phyloP scores from a whole-genome alignment of 1,284 basidiomycete genomes.

The Ceratorhiza oryzae-sativae region DNA sequence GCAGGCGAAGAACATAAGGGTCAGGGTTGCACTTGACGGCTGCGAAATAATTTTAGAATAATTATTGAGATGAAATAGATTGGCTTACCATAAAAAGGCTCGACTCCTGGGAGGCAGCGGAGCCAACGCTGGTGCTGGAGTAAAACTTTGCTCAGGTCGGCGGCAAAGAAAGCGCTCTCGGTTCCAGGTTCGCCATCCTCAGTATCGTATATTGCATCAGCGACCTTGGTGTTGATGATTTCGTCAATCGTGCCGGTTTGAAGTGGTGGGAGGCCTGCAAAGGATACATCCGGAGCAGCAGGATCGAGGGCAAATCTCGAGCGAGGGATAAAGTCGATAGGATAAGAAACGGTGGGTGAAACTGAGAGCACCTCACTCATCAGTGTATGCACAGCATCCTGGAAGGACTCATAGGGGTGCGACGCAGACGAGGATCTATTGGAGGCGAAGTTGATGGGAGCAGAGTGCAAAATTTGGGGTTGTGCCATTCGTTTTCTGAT shows the following conservation, averaged over 20 bases:
- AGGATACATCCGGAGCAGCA: constrained; percentile 57
- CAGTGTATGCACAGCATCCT: constrained; percentile 13
- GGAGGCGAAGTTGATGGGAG: constrained; percentile 58
- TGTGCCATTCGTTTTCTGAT: constrained; percentile 60
- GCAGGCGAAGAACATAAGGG: constrained; percentile 88
- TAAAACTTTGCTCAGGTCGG: constrained; percentile 90
- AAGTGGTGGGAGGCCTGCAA: constrained; percentile 70
- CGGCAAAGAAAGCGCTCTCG: constrained; percentile 96
- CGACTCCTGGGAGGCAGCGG: constrained; percentile 79
- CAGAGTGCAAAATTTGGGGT: constrained; percentile 58
- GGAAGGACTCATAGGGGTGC: constrained; percentile 44
- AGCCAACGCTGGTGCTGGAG: constrained; percentile 88
- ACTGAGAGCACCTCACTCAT: constrained; percentile 39
- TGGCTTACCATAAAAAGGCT: constrained; percentile 87
- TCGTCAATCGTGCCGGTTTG: constrained; percentile 70
- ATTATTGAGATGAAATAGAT: constrained; percentile 15
- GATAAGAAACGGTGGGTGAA: constrained; percentile 36
- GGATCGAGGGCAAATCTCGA: constrained; percentile 51
- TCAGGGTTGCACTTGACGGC: constrained; percentile 99
- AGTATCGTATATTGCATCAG: constrained; percentile 58
- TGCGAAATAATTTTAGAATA: constrained; percentile 47
- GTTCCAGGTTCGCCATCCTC: constrained; percentile 67
- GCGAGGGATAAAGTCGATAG: constrained; percentile 44
- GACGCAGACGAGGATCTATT: constrained; percentile 41
- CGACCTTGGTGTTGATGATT: constrained; percentile 75